Evolutionary conservation across 768 basidiomycete species (phyloP).

Genomic region (Collybiopsis confluens): DNA sequence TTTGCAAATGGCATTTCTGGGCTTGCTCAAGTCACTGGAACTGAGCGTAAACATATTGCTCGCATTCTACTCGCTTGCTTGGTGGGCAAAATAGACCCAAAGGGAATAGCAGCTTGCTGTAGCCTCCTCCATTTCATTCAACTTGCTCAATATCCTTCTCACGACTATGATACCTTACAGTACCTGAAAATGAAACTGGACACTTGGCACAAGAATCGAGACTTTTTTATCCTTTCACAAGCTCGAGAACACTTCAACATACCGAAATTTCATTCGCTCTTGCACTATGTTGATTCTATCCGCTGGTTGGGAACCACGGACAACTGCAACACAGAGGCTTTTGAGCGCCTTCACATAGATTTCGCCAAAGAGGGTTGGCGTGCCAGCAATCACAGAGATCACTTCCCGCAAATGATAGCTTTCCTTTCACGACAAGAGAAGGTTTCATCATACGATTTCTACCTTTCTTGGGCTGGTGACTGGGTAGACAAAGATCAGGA

Average conservation of each 20-base stretch:
- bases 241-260: constrained; percentile 21
- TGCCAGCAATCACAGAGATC: constrained; percentile 19
- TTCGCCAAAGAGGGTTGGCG: background rate
- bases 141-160: constrained; percentile 12
- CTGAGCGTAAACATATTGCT: constrained; percentile 25
- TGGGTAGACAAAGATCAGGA: no score
- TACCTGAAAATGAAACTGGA: constrained; percentile 12
- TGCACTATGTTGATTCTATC: constrained; percentile 10
- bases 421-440: constrained; percentile 24
- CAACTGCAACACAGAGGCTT: background rate
- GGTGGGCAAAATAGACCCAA: background rate
- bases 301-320: background rate
- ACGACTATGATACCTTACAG: constrained; percentile 13
- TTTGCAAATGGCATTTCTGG: constrained; percentile 33
- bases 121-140: constrained; percentile 32
- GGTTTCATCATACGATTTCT: constrained; percentile 1
- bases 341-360: background rate
- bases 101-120: constrained; percentile 13
- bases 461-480: no score
- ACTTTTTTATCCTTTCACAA: constrained; percentile 13
- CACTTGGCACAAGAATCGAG: constrained; percentile 18
- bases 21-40: constrained; percentile 34
- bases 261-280: constrained; percentile 22
- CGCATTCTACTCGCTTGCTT: constrained; percentile 23
- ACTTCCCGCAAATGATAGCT: constrained; percentile 23